Evolutionary conservation across 2,329 filamentous ascomycete species (phyloP), one percentile per base, ranked within the genome.

Genomic region (Nemania sp.): DNA sequence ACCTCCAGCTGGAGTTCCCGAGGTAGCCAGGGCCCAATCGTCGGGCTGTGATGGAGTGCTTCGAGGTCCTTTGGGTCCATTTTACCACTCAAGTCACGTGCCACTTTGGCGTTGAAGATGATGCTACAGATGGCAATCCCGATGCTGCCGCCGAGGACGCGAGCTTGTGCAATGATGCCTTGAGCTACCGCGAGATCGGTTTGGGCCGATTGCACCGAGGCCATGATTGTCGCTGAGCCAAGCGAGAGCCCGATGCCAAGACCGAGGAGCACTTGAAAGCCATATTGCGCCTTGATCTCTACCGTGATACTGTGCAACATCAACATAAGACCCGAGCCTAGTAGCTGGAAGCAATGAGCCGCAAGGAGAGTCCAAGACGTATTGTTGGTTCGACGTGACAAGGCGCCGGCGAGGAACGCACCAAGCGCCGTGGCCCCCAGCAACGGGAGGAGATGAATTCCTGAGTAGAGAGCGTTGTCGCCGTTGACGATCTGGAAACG

Each of bases 101-200:
- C 75, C 43, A 79, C 75, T 54, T 77, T 75, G 34, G 71, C 66
- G 67, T 85, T 84, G 71, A 86, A 82, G 11, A 88, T 77, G 13
- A 86, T 80, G n/a, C 82, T 86, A 64, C 85, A 85, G 21, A 82
- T 71, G 0, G 84, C 81, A 45, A 88, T 77, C 1, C 85, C 86
- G 29, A 87, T 77, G 39, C 82, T 82, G 2, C 86, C 85, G 1
- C 86, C 86, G 2, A 88, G 73, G 0, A 87, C 82, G 13, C 86
- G 80, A 1, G 82, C 80, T 71, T 88, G 85, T 1, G 85, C 83
- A 10, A 87, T 78, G 4, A 84, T 80, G 0, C 85, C 86, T 65
- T 87, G 84, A 0, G 83, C 84, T 1, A 84, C 81, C 0, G 85
- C 85, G 51, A 84, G 75, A 55, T 85, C 80, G 58, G 76, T 76